Percentiles rank a stretch among this genome's conserved stretches.
phyloP scores from a whole-genome alignment of 2,329 filamentous ascomycete genomes.

The Penicillium sp. region DNA sequence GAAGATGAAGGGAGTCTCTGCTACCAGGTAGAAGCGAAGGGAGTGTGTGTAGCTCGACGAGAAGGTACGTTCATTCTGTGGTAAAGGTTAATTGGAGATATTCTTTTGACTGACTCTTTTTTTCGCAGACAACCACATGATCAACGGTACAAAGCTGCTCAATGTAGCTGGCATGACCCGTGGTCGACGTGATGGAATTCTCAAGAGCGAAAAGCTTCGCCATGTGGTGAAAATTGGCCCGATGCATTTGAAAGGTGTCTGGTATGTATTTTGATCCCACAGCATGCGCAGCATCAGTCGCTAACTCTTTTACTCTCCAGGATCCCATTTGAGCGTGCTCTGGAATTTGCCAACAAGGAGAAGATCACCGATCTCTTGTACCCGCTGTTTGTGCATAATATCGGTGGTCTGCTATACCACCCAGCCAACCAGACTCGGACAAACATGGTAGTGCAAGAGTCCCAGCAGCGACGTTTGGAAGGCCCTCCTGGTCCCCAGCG shows the following conservation, averaged over 20 bases:
- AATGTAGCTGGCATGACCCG: constrained; percentile 98
- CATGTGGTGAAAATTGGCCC: constrained; percentile 98
- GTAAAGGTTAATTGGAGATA: background rate
- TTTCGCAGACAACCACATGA: constrained; percentile 90
- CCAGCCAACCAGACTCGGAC: constrained; percentile 76
- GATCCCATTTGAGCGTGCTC: constrained; percentile 96
- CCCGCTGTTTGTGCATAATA: constrained; percentile 96
- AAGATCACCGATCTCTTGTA: constrained; percentile 96
- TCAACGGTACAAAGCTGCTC: constrained; percentile 94
- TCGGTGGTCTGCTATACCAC: constrained; percentile 88
- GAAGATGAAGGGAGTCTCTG: constrained; percentile 97
- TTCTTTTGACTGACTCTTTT: background rate
- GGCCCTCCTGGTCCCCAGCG: constrained; percentile 47
- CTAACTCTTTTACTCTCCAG: constrained; percentile 47
- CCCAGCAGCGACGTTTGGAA: constrained; percentile 71
- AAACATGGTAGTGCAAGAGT: constrained; percentile 82
- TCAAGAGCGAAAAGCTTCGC: constrained; percentile 95
- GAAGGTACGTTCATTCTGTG: constrained; percentile 63
- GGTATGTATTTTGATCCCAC: constrained; percentile 58
- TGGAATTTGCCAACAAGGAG: constrained; percentile 99
- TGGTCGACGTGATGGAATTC: constrained; percentile 87
- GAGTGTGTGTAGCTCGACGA: constrained; percentile 89
- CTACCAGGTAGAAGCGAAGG: constrained; percentile 95
- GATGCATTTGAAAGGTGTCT: constrained; percentile 98
- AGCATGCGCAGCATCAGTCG: background rate